phyloP scores from a whole-genome alignment of 345 rosid genomes.

The Gossypium longicalyx region DNA sequence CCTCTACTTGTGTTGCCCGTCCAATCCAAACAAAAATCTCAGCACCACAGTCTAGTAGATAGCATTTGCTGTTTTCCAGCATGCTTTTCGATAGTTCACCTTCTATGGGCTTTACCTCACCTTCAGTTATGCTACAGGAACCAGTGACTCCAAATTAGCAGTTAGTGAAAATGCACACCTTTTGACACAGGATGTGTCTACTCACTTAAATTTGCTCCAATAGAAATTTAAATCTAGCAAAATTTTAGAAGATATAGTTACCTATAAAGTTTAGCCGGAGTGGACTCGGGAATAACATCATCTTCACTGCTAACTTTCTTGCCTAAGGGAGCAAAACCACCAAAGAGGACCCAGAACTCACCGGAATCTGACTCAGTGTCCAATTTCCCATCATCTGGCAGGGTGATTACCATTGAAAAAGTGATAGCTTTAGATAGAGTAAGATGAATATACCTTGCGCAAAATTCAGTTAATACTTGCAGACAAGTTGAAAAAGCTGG shows the following conservation, averaged over 20 bases:
- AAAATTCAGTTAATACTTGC: background rate
- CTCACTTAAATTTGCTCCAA: background rate
- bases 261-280: background rate
- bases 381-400: constrained; percentile 83
- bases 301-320: constrained; percentile 44
- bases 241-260: background rate
- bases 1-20: constrained; percentile 91
- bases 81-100: constrained; percentile 68
- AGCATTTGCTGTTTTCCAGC: constrained; percentile 82
- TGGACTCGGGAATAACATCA: constrained; percentile 1
- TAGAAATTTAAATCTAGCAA: background rate
- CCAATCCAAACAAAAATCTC: constrained; percentile 98
- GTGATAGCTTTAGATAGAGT: background rate
- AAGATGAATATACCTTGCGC: background rate
- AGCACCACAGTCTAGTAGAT: constrained; percentile 69
- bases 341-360: constrained; percentile 91
- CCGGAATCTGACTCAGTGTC: constrained; percentile 81
- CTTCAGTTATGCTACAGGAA: constrained; percentile 55
- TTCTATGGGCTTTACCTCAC: constrained; percentile 52
- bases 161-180: background rate
- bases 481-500: background rate
- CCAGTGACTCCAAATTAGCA: constrained; percentile 1
- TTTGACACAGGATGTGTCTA: background rate
- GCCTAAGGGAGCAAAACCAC: constrained; percentile 94
- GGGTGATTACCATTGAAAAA: constrained; percentile 1